Percentiles rank a stretch among this genome's conserved stretches.
These are phyloP conservation scores for Boletellus ananas DNA, from an alignment of 768 basidiomycete genomes.

Conservation along the genomic window DNA sequence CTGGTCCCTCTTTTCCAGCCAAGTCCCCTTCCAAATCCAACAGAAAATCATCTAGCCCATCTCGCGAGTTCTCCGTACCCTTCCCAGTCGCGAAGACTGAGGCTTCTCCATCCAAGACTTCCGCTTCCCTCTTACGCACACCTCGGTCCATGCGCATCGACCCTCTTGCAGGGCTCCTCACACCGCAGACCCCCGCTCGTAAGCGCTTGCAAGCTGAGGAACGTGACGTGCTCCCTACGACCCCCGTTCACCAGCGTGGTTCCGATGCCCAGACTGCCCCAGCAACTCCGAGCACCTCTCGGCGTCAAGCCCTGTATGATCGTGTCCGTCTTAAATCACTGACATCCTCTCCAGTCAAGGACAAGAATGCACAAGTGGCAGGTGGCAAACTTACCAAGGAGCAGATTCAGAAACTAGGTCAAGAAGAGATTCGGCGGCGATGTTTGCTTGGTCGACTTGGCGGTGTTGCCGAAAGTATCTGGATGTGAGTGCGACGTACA, in stretches of 20 bases:
- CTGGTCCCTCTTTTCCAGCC: constrained; percentile 35
- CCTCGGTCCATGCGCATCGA: constrained; percentile 43
- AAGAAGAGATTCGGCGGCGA: constrained; percentile 74
- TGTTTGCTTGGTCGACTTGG: constrained; percentile 74
- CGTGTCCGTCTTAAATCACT: constrained; percentile 73
- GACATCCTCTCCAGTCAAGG: constrained; percentile 62
- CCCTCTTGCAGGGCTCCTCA: constrained; percentile 35
- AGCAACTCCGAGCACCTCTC: constrained; percentile 68
- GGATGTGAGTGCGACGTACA: constrained; percentile 56
- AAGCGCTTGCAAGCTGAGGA: constrained; percentile 44
- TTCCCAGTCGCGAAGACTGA: constrained; percentile 45
- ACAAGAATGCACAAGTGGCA: constrained; percentile 35
- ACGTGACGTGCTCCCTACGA: constrained; percentile 48
- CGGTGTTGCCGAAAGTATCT: constrained; percentile 82
- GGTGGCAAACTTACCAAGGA: constrained; percentile 57
- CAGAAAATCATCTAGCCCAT: constrained; percentile 10
- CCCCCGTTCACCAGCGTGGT: constrained; percentile 63
- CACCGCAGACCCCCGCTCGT: constrained; percentile 37
- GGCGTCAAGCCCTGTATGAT: constrained; percentile 78
- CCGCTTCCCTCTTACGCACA: constrained; percentile 58
- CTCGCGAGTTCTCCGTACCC: constrained; percentile 29
- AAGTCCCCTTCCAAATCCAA: constrained; percentile 40
- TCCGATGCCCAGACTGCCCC: constrained; percentile 52
- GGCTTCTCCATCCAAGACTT: constrained; percentile 44
- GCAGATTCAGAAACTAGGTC: constrained; percentile 64